A percentile compares a stretch with the other conserved stretches of the same genome.
Evolutionary conservation across 2,329 filamentous ascomycete species (phyloP).

Genomic region (Neospermospora avenae): DNA sequence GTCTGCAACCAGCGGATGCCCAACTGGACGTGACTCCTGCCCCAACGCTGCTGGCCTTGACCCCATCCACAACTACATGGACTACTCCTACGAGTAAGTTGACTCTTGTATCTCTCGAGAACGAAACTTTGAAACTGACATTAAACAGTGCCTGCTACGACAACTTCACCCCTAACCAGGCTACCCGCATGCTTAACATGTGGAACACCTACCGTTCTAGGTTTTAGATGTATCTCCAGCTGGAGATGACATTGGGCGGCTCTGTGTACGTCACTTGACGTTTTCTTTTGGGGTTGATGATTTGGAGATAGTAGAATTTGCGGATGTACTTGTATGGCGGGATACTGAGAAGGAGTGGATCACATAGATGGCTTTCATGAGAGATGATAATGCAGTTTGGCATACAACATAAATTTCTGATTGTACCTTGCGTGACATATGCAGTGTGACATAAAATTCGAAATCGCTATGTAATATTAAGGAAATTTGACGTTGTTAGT

Average conservation of each 20-base stretch:
- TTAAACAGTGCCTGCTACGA: conserved; percentile 38
- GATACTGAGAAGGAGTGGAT: not conserved
- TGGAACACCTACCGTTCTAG: conserved; percentile 18
- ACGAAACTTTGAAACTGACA: not conserved
- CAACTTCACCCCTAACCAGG: conserved; percentile 37
- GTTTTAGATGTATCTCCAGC: not conserved
- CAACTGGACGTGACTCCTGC: conserved; percentile 39
- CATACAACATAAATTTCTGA: not conserved
- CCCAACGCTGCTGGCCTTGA: conserved; percentile 23
- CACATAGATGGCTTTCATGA: not conserved
- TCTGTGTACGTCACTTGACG: not conserved
- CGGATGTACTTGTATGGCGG: not conserved
- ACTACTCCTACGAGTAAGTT: conserved; percentile 39
- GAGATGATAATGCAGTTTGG: not conserved
- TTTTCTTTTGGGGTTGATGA: not conserved
- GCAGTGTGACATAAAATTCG: too few relatives aligned
- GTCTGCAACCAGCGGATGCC: conserved; percentile 37
- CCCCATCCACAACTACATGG: conserved; percentile 38
- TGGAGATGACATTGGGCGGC: not conserved
- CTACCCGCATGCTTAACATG: conserved; percentile 20
- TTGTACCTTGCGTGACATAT: not conserved
- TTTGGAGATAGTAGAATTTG: too few relatives aligned
- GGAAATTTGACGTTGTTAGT: too few relatives aligned
- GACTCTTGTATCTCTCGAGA: not conserved
- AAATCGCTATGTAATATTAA: too few relatives aligned